Base-by-base conservation (phyloP, 192 early-diverging fungal species). In the Backusella psychrophila region DNA sequence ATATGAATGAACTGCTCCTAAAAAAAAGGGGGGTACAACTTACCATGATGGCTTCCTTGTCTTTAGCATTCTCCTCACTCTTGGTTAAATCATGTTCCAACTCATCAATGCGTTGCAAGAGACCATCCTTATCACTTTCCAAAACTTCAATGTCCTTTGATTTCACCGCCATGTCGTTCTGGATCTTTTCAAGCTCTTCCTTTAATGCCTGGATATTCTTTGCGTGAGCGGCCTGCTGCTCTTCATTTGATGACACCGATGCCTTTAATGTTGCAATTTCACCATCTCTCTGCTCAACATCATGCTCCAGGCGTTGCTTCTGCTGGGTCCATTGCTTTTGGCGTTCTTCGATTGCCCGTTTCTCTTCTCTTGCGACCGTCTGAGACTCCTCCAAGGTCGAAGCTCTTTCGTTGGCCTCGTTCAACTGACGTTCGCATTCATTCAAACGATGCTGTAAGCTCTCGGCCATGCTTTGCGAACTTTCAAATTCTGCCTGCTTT, bases 401-500 rank as follows among this genome's bases (percentile, higher is more conserved):
- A 12, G 84, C 78, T 66, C 80, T 75, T 34, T 94, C 89, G 21
- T 88, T 78, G 3, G 80, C 73, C 66, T 91, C 88, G 68, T 86
- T 82, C 19, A 83, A 33, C 71, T 89, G 82, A 66, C 75, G 82
- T 6, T 83, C 70, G 23, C 76, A 73, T 59, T 90, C 86, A 12
- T 80, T 79, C 44, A 90, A 74, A 46, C 88, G 85, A 53, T 87
- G 80, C 44, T 90, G 86, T 33, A 88, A 77, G 68, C 88, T 86
- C 69, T 89, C 87, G 0, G 91, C 72, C 21, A 81, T 83, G 9
- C 80, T 86, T 73, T 90, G 89, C 12, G 89, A 90, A 19, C 85
- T 86, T 73, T 90, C 89, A 72, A 87, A 87, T 76, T 90, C 87
- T 12, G 89, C 89, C 49, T 87, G 84, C 74, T 87, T 90, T 42